Evolutionary conservation across 2,329 filamentous ascomycete genomes (phyloP), one percentile per base, ranked within the genome.

Genomic region (Alternaria dauci): DNA sequence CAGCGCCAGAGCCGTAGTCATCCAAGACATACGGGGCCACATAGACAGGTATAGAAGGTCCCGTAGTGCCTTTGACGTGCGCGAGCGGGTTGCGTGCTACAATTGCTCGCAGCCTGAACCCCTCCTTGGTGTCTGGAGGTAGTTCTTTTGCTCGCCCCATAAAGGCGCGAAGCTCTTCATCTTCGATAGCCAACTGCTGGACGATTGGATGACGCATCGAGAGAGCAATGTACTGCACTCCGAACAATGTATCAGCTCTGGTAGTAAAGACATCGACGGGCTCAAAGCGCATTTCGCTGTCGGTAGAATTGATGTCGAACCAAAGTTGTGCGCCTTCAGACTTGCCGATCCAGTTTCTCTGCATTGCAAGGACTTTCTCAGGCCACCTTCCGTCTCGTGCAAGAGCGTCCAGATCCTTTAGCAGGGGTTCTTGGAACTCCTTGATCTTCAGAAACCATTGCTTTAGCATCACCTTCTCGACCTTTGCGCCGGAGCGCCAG

Each of bases 371-470:
- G 8, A 97, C 93, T 69, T 89, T 87, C 67, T 95, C 91, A 0
- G 93, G 93, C 93, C 93, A 97, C 20, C 85, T 85, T 2, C 84
- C 85, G 16, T 87, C 80, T 66, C 86, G 81, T 12, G 86, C 83
- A 36, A 96, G 83, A 4, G 82, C 78, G 30, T 92, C 87, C 1
- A 96, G 83, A 63, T 92, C 92, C 28, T 88, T 81, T 26, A 96
- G 81, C 8, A 96, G 81, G 4, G 87, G 83, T 55, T 94, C 88
- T 62, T 91, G 88, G 72, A 91, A 95, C 50, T 87, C 86, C 4
- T 92, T 94, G 71, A 95, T 96, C 63, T 88, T 89, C 65, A 96
- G 87, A 76, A 96, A 96, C 93, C 93, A 97, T 78, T 97, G 93
- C 79, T 91, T 92, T 48, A 96, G 82, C 68, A 87, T 87, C 60